Evolutionary conservation across 1,284 basidiomycete species (phyloP).

Genomic region (Malassezia nana): DNA sequence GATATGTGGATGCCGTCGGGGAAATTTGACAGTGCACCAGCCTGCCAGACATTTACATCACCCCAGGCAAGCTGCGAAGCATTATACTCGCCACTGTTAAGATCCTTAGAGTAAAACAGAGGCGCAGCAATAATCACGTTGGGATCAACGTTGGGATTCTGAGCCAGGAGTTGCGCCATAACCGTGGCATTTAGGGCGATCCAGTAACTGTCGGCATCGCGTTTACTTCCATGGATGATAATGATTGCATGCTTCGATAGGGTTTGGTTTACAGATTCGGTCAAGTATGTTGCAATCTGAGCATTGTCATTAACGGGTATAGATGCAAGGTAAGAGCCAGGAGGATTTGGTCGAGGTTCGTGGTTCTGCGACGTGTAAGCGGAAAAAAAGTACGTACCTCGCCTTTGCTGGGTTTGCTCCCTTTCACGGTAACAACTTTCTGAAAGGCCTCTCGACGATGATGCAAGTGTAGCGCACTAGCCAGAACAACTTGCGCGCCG

Average conservation of each 20-base stretch:
- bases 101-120: conserved; percentile 26
- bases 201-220: conserved; percentile 31
- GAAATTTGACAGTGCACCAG: conserved; percentile 23
- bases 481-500: not conserved
- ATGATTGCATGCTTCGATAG: conserved; percentile 20
- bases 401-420: not conserved
- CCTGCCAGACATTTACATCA: conserved; percentile 31
- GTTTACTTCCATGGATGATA: conserved; percentile 29
- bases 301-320: not conserved
- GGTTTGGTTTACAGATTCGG: not conserved
- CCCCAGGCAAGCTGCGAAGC: conserved; percentile 24
- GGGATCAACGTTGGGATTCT: conserved; percentile 7
- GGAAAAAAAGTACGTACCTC: conserved; percentile 1
- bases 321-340: not conserved
- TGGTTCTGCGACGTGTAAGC: not conserved
- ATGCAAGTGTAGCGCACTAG: not conserved
- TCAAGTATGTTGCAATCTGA: conserved; percentile 2
- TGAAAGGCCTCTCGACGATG: not conserved
- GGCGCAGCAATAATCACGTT: conserved; percentile 32
- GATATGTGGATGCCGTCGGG: conserved; percentile 17
- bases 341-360: not conserved
- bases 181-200: conserved; percentile 21
- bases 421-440: not conserved
- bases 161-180: conserved; percentile 16
- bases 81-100: conserved; percentile 20